Conservation (phyloP, 345 rosid species). For the Lumnitzera racemosa region DNA sequence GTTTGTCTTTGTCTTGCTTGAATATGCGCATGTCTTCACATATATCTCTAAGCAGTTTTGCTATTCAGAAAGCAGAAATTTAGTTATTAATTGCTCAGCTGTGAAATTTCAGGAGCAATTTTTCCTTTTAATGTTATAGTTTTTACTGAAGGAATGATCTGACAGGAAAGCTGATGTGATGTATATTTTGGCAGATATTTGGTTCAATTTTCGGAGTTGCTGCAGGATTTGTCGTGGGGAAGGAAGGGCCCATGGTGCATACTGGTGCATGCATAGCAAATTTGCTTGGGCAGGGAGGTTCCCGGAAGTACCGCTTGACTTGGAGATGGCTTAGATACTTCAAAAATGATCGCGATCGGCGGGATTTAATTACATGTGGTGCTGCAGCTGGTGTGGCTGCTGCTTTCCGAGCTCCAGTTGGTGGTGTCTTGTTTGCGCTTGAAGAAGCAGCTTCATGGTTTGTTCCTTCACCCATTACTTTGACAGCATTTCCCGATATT, state of each 20-base stretch:
- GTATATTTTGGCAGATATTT: constrained; percentile 46
- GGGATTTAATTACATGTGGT: constrained; percentile 91
- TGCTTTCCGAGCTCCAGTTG: constrained; percentile 97
- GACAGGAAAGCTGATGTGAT: no score
- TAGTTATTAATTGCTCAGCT: no score
- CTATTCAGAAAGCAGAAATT: no score
- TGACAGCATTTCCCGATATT: no score
- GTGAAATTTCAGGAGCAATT: no score
- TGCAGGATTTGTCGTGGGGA: constrained; percentile 88
- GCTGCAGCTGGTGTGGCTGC: constrained; percentile 99
- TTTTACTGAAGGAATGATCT: no score
- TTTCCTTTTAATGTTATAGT: no score
- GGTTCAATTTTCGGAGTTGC: constrained; percentile 92
- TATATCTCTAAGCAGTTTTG: no score
- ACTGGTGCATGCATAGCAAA: constrained; percentile 93
- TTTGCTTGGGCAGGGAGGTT: constrained; percentile 95
- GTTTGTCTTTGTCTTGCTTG: constrained; percentile 17
- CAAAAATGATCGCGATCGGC: constrained; percentile 82
- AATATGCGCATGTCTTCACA: no score
- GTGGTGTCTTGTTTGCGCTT: constrained; percentile 94
- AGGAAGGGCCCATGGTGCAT: constrained; percentile 99
- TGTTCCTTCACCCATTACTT: no score
- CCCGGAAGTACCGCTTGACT: constrained; percentile 67
- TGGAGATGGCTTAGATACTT: constrained; percentile 92
- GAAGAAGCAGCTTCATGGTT: constrained; percentile 97